These are phyloP conservation scores for Lactarius pseudohatsudake DNA, from an alignment of 768 basidiomycete species.

Conservation along the genomic window DNA sequence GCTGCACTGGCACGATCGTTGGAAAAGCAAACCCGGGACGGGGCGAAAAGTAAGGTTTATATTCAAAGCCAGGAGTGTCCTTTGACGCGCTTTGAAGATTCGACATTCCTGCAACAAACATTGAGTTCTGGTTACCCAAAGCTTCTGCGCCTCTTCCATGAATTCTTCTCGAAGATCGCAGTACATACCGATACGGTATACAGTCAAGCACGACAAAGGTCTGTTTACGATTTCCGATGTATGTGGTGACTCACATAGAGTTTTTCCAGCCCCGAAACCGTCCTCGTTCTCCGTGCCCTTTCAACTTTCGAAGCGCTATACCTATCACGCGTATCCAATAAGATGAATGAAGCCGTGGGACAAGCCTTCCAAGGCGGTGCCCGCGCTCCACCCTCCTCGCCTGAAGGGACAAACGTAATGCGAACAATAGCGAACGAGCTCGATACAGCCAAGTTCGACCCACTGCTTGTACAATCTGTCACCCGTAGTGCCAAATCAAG, in stretches of 20 bases:
- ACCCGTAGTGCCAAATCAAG: slow-evolving; percentile 70
- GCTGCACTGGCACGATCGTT: slow-evolving; percentile 72
- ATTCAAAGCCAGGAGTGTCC: not conserved
- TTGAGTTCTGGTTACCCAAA: slow-evolving; percentile 84
- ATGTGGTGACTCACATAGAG: not conserved
- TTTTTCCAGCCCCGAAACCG: slow-evolving; percentile 79
- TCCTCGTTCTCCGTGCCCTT: slow-evolving; percentile 81
- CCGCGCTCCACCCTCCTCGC: slow-evolving; percentile 67
- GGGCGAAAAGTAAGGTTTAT: slow-evolving; percentile 62
- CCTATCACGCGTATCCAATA: slow-evolving; percentile 76
- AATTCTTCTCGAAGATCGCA: slow-evolving; percentile 93
- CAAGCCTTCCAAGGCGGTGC: slow-evolving; percentile 73
- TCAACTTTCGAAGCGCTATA: slow-evolving; percentile 87
- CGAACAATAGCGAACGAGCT: slow-evolving; percentile 86
- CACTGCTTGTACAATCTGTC: slow-evolving; percentile 75
- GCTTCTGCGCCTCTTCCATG: slow-evolving; percentile 88
- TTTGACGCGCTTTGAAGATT: slow-evolving; percentile 49
- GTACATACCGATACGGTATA: slow-evolving; percentile 96
- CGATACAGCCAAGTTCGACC: slow-evolving; percentile 91
- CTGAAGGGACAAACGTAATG: slow-evolving; percentile 76
- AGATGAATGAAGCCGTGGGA: slow-evolving; percentile 79
- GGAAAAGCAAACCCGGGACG: slow-evolving; percentile 80
- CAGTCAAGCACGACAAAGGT: slow-evolving; percentile 83
- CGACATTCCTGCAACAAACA: slow-evolving; percentile 88
- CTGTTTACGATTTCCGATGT: slow-evolving; percentile 7